Evolutionary conservation across 1,284 basidiomycete species (phyloP).

Genomic region (Cutaneotrichosporon cutaneum): DNA sequence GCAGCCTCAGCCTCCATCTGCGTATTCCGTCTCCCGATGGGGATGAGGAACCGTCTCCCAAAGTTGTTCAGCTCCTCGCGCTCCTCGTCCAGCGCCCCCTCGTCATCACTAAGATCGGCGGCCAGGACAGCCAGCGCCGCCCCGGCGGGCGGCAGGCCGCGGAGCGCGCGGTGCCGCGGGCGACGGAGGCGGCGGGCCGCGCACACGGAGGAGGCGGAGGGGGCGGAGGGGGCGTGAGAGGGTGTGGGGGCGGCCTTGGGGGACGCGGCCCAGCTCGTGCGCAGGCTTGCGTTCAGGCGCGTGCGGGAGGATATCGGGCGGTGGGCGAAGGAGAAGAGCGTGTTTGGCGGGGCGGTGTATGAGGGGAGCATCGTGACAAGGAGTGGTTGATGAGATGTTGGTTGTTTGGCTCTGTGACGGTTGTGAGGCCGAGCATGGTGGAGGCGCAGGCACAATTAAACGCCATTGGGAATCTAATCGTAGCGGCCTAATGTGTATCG

Average conservation of each 20-base stretch:
- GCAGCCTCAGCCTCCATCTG: conserved; percentile 50
- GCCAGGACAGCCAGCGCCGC: conserved; percentile 33
- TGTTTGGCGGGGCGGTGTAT: conserved; percentile 19
- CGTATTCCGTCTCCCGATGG: conserved; percentile 44
- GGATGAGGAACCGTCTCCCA: conserved; percentile 47
- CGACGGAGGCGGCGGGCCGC: conserved; percentile 10
- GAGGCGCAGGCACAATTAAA: no score
- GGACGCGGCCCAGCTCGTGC: neutral
- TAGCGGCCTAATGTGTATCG: no score
- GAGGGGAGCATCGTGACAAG: conserved; percentile 1
- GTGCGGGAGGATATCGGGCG: conserved; percentile 33
- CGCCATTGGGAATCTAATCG: no score
- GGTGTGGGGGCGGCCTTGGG: no score
- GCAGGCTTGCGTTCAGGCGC: conserved; percentile 23
- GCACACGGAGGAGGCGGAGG: conserved; percentile 1
- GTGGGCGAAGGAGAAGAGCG: conserved; percentile 38
- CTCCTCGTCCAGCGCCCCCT: conserved; percentile 39
- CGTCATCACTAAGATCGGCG: conserved; percentile 43
- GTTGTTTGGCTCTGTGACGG: neutral
- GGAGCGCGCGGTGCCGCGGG: conserved; percentile 35
- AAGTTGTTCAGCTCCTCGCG: conserved; percentile 42
- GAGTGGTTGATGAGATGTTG: neutral
- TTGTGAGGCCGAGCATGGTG: no score
- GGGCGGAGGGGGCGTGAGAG: conserved; percentile 1
- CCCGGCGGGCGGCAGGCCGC: conserved; percentile 35